phyloP scores from a whole-genome alignment of 371 early-diverging fungal genomes.

The Parasitella parasitica region DNA sequence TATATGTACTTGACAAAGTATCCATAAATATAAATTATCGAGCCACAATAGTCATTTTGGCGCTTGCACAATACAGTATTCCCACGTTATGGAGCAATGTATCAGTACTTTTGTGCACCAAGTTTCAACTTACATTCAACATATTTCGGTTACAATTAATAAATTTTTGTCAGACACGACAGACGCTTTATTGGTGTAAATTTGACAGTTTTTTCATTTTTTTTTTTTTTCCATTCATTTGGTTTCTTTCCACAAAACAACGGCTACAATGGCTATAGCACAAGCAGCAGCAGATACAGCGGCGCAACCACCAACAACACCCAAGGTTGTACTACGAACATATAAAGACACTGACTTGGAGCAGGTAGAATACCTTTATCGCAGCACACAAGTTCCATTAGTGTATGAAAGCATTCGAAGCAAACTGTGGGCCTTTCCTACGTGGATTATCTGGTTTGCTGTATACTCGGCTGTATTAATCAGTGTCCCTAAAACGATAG shows the following conservation, averaged over 20 bases:
- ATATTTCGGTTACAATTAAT: no score
- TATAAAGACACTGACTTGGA: slow-evolving; percentile 32
- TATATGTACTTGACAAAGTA: no score
- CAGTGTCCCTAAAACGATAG: slow-evolving; percentile 17
- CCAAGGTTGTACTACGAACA: slow-evolving; percentile 37
- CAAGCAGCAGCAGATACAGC: background rate
- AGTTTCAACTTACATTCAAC: no score
- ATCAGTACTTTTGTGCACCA: no score
- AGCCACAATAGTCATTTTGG: no score
- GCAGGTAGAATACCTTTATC: slow-evolving; percentile 28
- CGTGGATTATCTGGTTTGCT: slow-evolving; percentile 44
- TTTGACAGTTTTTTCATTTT: no score
- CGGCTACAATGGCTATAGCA: background rate
- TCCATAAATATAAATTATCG: no score
- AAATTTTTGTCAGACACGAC: no score
- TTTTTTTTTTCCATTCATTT: background rate
- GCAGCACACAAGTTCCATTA: slow-evolving; percentile 29
- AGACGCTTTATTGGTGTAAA: no score
- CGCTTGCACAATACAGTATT: no score
- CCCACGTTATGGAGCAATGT: no score
- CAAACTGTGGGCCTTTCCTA: slow-evolving; percentile 40
- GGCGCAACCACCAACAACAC: background rate
- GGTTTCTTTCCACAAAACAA: background rate
- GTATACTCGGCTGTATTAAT: slow-evolving; percentile 31
- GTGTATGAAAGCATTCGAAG: slow-evolving; percentile 45